phyloP scores from a whole-genome alignment of 306 rosid species.

The Albizia julibrissin region DNA sequence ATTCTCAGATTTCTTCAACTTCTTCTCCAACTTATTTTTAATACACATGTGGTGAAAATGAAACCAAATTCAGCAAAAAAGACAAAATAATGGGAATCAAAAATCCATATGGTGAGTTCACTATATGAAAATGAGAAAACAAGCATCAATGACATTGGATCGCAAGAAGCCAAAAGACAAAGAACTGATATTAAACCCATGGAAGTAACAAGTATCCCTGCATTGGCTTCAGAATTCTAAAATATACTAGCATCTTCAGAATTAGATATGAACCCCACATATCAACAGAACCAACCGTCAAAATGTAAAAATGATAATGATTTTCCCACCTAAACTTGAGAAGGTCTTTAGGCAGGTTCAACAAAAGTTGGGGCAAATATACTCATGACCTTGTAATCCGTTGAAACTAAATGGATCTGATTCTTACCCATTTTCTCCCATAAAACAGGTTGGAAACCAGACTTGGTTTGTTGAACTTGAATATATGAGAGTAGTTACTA shows the following conservation, averaged over 20 bases:
- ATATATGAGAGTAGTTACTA: conserved; percentile 90
- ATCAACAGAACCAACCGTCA: neutral
- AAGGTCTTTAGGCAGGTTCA: too few relatives aligned
- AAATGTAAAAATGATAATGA: neutral
- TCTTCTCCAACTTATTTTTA: too few relatives aligned
- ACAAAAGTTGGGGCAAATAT: neutral
- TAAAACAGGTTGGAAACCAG: conserved; percentile 58
- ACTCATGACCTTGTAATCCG: neutral
- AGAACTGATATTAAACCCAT: conserved; percentile 35
- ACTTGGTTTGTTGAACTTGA: conserved; percentile 74
- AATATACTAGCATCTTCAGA: neutral
- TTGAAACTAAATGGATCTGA: conserved; percentile 1
- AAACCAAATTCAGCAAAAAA: too few relatives aligned
- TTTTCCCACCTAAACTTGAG: neutral
- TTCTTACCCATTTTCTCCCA: conserved; percentile 83
- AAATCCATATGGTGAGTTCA: too few relatives aligned
- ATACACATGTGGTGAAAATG: too few relatives aligned
- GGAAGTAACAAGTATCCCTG: conserved; percentile 1
- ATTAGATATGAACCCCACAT: neutral
- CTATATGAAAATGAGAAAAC: too few relatives aligned
- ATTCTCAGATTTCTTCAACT: too few relatives aligned
- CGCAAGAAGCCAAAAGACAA: too few relatives aligned
- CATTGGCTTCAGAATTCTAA: conserved; percentile 1
- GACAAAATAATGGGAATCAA: too few relatives aligned
- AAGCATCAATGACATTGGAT: too few relatives aligned